phyloP scores from a whole-genome alignment of 75 land plant genomes.

The Cunninghamia lanceolata region DNA sequence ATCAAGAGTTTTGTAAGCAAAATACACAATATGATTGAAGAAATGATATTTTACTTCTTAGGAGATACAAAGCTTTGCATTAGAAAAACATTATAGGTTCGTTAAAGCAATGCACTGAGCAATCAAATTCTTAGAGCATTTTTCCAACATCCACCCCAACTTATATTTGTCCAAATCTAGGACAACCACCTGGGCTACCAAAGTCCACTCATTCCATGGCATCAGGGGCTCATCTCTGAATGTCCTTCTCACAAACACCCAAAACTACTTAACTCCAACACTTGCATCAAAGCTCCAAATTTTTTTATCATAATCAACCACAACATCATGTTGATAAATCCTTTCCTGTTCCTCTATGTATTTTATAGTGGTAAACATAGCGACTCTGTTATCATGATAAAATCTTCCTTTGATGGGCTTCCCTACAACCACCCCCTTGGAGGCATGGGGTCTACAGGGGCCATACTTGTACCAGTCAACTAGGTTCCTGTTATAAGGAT shows the following conservation, averaged over 20 bases:
- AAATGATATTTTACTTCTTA: background rate
- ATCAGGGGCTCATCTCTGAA: too few species aligned
- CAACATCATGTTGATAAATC: constrained; percentile 61
- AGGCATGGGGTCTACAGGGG: constrained; percentile 74
- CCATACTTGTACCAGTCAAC: constrained; percentile 95
- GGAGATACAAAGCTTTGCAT: too few species aligned
- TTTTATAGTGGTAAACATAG: constrained; percentile 52
- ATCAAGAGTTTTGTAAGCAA: background rate
- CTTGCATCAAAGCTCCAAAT: constrained; percentile 37
- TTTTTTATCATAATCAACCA: constrained; percentile 34
- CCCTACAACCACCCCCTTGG: constrained; percentile 75
- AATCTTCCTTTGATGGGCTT: constrained; percentile 57
- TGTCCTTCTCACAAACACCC: constrained; percentile 82
- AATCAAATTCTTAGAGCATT: constrained; percentile 34
- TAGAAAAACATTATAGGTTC: too few species aligned
- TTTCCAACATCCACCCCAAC: constrained; percentile 54
- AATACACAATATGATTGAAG: background rate
- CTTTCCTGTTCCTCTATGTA: constrained; percentile 72
- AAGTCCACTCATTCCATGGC: constrained; percentile 95
- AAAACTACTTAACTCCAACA: constrained; percentile 54
- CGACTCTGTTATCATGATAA: constrained; percentile 54
- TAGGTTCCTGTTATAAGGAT: constrained; percentile 64
- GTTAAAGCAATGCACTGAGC: constrained; percentile 80
- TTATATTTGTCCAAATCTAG: constrained; percentile 70
- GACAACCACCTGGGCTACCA: constrained; percentile 69